Evolutionary conservation across 371 early-diverging fungal species (phyloP).

Genomic region (Capniomyces stellatus): DNA sequence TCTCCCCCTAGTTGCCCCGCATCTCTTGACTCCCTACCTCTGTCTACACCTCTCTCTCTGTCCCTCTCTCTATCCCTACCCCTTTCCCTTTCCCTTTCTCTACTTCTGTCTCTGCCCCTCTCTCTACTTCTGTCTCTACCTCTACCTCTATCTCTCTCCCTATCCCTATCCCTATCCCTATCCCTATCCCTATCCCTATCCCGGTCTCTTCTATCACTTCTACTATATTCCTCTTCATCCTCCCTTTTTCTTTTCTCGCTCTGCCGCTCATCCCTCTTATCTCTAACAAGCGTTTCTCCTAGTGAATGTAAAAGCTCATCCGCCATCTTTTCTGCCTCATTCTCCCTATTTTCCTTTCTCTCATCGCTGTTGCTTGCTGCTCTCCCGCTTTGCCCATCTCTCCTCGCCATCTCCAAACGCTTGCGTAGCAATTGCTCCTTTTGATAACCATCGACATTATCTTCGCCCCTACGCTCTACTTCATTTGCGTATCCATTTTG

Average conservation of each 20-base stretch:
- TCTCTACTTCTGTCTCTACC: not conserved
- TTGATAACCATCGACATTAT: no score
- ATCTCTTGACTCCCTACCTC: not conserved
- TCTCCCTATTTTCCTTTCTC: no score
- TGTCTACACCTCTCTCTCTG: not conserved
- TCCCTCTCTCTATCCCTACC: not conserved
- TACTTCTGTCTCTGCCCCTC: not conserved
- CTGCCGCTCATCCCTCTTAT: not conserved
- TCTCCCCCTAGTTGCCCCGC: not conserved
- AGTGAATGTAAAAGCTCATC: no score
- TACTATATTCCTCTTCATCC: not conserved
- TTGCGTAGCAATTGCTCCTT: not conserved
- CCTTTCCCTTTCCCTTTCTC: not conserved
- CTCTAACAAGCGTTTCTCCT: not conserved
- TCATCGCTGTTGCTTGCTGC: no score
- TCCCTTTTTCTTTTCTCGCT: not conserved
- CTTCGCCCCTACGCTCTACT: no score
- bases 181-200: not conserved
- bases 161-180: not conserved
- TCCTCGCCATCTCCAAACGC: not conserved
- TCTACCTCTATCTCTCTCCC: constrained; percentile 1
- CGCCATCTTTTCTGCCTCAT: no score
- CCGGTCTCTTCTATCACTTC: not conserved
- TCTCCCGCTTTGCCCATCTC: no score
- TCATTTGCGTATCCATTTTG: no score